Percentiles rank a stretch among this genome's conserved stretches.
Evolutionary conservation across 192 early-diverging fungal genomes (phyloP).

Genomic region (Coemansia sp.): DNA sequence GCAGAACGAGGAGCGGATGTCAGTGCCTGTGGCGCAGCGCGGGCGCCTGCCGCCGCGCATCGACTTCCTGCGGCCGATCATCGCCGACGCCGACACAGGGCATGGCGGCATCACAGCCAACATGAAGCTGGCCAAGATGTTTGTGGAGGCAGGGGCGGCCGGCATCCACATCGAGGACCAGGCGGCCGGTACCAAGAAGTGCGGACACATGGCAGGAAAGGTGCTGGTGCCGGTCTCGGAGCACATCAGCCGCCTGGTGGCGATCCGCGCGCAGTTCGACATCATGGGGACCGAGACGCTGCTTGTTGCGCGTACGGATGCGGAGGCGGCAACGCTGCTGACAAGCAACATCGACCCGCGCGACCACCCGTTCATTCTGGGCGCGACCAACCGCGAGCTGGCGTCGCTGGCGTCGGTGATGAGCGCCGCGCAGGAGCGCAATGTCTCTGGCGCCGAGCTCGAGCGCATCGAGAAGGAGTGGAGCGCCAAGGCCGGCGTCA

Average conservation of each 20-base stretch:
- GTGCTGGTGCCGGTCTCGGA: conserved; percentile 97
- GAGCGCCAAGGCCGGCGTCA: conserved; percentile 75
- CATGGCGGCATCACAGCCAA: conserved; percentile 98
- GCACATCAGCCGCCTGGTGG: conserved; percentile 96
- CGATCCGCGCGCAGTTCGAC: conserved; percentile 94
- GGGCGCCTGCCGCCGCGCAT: conserved; percentile 68
- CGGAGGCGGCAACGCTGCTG: conserved; percentile 95
- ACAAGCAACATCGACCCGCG: conserved; percentile 94
- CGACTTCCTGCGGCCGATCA: conserved; percentile 92
- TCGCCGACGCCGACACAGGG: conserved; percentile 97
- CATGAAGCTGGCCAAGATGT: conserved; percentile 97
- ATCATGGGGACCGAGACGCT: conserved; percentile 97
- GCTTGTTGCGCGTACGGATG: conserved; percentile 92
- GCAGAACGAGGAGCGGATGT: conserved; percentile 87
- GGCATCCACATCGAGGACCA: conserved; percentile 96
- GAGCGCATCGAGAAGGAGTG: conserved; percentile 84
- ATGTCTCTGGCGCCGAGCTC: conserved; percentile 71
- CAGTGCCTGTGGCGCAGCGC: conserved; percentile 64
- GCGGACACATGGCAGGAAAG: conserved; percentile 99
- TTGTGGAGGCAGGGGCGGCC: conserved; percentile 94
- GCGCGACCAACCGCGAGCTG: conserved; percentile 81
- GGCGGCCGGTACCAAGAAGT: conserved; percentile 95
- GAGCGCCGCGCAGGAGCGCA: conserved; percentile 75
- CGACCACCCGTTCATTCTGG: conserved; percentile 95
- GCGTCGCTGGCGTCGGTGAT: conserved; percentile 73